Evolutionary conservation across 192 early-diverging fungal genomes (phyloP), one percentile per base, ranked within the genome.

Genomic region (Coemansia sp.): DNA sequence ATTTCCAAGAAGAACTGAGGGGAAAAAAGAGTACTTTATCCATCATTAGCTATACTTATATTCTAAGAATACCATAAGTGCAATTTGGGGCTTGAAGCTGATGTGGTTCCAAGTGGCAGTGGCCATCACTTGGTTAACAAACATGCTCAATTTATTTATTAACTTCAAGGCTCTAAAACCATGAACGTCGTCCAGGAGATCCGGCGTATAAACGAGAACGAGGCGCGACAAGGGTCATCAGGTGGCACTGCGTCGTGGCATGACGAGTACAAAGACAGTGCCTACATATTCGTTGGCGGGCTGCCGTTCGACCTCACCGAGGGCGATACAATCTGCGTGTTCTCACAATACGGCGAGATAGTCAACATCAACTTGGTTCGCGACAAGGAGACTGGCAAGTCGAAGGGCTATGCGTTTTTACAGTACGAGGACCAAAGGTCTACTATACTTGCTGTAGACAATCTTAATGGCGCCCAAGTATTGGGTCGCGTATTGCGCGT

Each of bases 401-500:
- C 89, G 47, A 92, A 89, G 57, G 96, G 96, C 6, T 96, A 87
- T 80, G 89, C 85, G 6, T 98, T 98, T 72, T 64, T 98, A 19
- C 91, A 93, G 68, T 98, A 95, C 80, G 91, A 95, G 69, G 95
- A 98, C 86, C 95, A 98, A 73, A 75, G 92, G 59, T 91, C 89
- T 61, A 98, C 96, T 4, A 77, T 95, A 1, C 83, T 99, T 39
- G 94, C 95, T 0, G 97, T 99, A 6, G 97, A 99, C 80, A 99
- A 99, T 77, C 86, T 99, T 38, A 95, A 95, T 74, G 95, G 95
- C 7, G 78, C 78, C 46, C 85, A 88, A 50, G 50, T 83, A 32
- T 70, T 83, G 26, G 80, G 76, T 21, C 84, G 92, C 28, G 84
- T 84, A 26, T 38, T 94, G 60, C 88, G 91, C 49, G 92, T 94